phyloP scores from a whole-genome alignment of 2,329 filamentous ascomycete species.

The Fusarium vanettenii region DNA sequence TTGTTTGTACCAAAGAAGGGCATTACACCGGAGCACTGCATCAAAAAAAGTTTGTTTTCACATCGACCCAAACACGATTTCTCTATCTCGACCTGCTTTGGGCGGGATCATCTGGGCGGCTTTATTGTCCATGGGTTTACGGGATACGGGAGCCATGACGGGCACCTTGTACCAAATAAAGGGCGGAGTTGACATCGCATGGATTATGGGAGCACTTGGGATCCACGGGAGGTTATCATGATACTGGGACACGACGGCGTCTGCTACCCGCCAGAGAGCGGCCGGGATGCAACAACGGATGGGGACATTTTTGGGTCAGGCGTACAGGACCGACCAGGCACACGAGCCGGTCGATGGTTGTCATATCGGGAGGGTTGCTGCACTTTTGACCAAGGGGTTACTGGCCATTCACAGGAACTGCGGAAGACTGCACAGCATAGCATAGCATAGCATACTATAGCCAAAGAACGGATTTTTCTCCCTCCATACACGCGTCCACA shows the following conservation, averaged over 20 bases:
- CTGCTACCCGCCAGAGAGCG: constrained; percentile 24
- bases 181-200: constrained; percentile 47
- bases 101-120: constrained; percentile 37
- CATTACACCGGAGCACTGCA: constrained; percentile 62
- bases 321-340: constrained; percentile 43
- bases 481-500: constrained; percentile 24
- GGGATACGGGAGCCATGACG: constrained; percentile 39
- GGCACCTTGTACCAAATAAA: constrained; percentile 48
- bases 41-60: constrained; percentile 54
- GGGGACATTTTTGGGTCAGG: constrained; percentile 40
- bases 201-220: constrained; percentile 48
- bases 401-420: constrained; percentile 41
- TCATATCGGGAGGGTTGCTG: constrained; percentile 39
- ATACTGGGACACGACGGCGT: constrained; percentile 47
- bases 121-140: constrained; percentile 39
- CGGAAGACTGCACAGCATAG: constrained; percentile 45
- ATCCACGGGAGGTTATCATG: constrained; percentile 45
- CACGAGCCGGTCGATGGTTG: constrained; percentile 37
- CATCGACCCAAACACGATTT: constrained; percentile 38
- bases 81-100: constrained; percentile 33
- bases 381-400: constrained; percentile 34
- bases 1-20: constrained; percentile 59
- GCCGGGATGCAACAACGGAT: constrained; percentile 26
- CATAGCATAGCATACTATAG: constrained; percentile 46
- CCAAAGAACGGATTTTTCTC: constrained; percentile 38